phyloP scores from a whole-genome alignment of 139 green algal genomes.

The Coelastrella sp. region DNA sequence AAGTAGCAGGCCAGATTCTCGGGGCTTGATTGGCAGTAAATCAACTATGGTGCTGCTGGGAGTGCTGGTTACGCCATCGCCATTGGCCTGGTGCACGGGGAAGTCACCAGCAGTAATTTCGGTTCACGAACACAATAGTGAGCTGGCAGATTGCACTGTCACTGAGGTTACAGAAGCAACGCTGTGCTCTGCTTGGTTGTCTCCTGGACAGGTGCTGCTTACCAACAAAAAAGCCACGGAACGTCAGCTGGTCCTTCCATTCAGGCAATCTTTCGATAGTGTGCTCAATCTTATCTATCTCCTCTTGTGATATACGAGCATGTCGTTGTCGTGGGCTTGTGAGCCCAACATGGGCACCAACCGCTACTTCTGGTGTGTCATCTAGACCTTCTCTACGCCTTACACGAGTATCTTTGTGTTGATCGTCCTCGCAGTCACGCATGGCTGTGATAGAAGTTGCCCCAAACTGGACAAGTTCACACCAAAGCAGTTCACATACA shows the following conservation, averaged over 20 bases:
- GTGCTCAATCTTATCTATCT: not conserved
- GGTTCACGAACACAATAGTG: too few species aligned
- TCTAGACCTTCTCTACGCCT: not conserved
- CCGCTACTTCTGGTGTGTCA: not conserved
- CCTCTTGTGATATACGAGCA: not conserved
- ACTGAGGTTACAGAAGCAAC: not conserved
- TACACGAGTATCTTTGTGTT: not conserved
- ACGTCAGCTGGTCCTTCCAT: conserved; percentile 29
- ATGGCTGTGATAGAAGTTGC: too few species aligned
- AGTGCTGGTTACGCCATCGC: not conserved
- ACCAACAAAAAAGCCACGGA: conserved; percentile 32
- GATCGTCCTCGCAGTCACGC: not conserved
- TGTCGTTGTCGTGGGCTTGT: not conserved
- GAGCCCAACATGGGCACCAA: not conserved
- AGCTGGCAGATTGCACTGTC: too few species aligned
- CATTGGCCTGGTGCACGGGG: not conserved
- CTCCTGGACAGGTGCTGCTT: too few species aligned
- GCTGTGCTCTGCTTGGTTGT: not conserved
- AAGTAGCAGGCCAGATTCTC: not conserved
- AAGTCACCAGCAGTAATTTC: too few species aligned
- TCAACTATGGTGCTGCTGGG: too few species aligned
- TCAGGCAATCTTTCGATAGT: not conserved
- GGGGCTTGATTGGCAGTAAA: too few species aligned
- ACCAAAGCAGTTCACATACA: too few species aligned
- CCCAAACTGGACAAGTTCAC: too few species aligned